Evolutionary conservation across 768 basidiomycete species (phyloP).

Genomic region (Calocybe cyanea): DNA sequence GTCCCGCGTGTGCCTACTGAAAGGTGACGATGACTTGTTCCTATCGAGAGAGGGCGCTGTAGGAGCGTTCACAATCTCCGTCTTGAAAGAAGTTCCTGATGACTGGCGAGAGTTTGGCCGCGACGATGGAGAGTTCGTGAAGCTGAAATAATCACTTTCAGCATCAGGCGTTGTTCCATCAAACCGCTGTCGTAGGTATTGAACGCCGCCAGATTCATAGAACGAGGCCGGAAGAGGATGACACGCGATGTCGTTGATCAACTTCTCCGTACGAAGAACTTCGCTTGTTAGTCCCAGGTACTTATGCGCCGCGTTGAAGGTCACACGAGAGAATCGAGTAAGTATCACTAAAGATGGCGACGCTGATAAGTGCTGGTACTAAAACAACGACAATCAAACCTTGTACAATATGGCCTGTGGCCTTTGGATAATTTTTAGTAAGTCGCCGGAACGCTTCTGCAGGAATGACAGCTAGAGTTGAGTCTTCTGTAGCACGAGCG

Average conservation of each 20-base stretch:
- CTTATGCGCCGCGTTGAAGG: constrained; percentile 95
- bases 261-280: constrained; percentile 93
- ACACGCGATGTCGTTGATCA: constrained; percentile 95
- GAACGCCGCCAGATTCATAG: constrained; percentile 89
- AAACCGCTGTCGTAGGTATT: constrained; percentile 88
- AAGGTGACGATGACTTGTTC: constrained; percentile 13
- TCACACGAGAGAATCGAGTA: constrained; percentile 94
- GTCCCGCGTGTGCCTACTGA: constrained; percentile 39
- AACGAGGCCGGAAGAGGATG: constrained; percentile 90
- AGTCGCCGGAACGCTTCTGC: constrained; percentile 93
- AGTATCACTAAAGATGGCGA: constrained; percentile 63
- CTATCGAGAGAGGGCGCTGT: constrained; percentile 2
- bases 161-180: constrained; percentile 52
- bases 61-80: constrained; percentile 3
- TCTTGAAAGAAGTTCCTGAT: constrained; percentile 15
- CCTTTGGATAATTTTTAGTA: constrained; percentile 96
- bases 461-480: constrained; percentile 97
- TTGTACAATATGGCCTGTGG: constrained; percentile 94
- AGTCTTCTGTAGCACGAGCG: constrained; percentile 91
- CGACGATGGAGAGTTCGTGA: constrained; percentile 26
- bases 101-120: constrained; percentile 18
- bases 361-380: no score
- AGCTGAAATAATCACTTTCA: constrained; percentile 57
- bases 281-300: constrained; percentile 95
- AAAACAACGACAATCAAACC: constrained; percentile 38